Evolutionary conservation across 2,329 filamentous ascomycete species (phyloP).

Genomic region (Diaporthe citri): DNA sequence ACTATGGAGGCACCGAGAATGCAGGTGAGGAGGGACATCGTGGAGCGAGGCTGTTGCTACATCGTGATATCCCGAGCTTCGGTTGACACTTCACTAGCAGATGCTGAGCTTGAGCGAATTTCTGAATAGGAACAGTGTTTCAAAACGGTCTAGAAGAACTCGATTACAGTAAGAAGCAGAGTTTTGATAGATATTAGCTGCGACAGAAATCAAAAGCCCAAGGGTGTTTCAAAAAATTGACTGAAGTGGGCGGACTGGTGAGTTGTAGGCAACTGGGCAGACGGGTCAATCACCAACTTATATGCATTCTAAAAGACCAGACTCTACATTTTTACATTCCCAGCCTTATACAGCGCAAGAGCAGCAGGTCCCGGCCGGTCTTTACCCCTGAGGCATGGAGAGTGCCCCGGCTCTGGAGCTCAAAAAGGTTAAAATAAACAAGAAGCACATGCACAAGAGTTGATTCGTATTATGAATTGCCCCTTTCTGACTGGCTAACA

Average conservation of each 20-base stretch:
- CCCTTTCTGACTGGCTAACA: not conserved
- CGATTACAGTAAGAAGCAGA: not conserved
- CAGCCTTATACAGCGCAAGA: not conserved
- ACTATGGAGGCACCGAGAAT: not conserved
- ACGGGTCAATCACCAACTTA: too few species aligned
- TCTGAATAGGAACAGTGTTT: too few species aligned
- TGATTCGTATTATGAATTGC: not conserved
- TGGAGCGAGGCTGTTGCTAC: not conserved
- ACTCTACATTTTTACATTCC: not conserved
- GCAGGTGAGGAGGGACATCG: not conserved
- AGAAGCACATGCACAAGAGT: not conserved
- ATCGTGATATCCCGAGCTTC: not conserved
- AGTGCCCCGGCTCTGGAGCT: not conserved
- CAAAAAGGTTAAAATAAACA: not conserved
- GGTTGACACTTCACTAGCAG: not conserved
- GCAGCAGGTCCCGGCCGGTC: not conserved
- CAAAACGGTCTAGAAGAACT: not conserved
- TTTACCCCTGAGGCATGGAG: not conserved
- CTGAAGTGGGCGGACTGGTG: not conserved
- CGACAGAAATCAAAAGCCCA: not conserved
- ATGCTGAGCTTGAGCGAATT: not conserved
- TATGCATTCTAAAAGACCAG: not conserved
- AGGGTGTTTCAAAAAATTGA: not conserved
- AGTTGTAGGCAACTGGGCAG: too few species aligned
- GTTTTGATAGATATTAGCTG: not conserved